Conservation (phyloP, 345 rosid genomes). For the Camelina neglecta region DNA sequence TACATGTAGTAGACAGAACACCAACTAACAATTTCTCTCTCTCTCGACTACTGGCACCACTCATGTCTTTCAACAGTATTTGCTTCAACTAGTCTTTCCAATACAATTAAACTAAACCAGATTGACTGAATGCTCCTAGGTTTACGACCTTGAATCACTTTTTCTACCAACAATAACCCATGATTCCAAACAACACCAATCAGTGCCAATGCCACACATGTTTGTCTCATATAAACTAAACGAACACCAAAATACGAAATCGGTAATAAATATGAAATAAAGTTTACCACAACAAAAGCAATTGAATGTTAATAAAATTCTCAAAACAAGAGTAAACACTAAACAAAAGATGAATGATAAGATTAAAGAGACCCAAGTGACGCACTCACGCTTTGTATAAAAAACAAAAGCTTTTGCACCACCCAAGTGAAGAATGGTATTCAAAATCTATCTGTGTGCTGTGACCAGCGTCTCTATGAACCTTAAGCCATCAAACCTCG, state of each 20-base stretch:
- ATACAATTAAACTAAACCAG: neutral
- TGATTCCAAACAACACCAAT: neutral
- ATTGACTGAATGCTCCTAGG: constrained; percentile 8
- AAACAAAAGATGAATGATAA: neutral
- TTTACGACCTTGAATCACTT: neutral
- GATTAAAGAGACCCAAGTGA: constrained; percentile 28
- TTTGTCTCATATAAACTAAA: constrained; percentile 3
- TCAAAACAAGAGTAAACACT: constrained; percentile 1
- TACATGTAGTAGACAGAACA: constrained; percentile 26
- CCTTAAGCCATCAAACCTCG: constrained; percentile 79
- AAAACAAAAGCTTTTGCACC: constrained; percentile 36
- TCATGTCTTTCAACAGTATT: constrained; percentile 9
- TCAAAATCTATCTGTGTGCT: constrained; percentile 65
- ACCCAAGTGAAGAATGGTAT: constrained; percentile 21
- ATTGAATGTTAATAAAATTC: constrained; percentile 25
- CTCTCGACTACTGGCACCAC: constrained; percentile 7
- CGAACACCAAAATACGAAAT: constrained; percentile 2
- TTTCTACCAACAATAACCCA: neutral
- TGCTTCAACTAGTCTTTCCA: constrained; percentile 14
- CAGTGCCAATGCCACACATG: neutral
- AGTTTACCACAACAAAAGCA: constrained; percentile 6
- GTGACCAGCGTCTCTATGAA: constrained; percentile 91
- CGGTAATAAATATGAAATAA: constrained; percentile 1
- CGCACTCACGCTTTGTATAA: constrained; percentile 40
- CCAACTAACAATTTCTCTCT: neutral